Percentiles rank a stretch among this genome's conserved stretches.
These are phyloP conservation scores for Pyronema omphalodes DNA, from an alignment of 495 filamentous ascomycete genomes.

Conservation along the genomic window DNA sequence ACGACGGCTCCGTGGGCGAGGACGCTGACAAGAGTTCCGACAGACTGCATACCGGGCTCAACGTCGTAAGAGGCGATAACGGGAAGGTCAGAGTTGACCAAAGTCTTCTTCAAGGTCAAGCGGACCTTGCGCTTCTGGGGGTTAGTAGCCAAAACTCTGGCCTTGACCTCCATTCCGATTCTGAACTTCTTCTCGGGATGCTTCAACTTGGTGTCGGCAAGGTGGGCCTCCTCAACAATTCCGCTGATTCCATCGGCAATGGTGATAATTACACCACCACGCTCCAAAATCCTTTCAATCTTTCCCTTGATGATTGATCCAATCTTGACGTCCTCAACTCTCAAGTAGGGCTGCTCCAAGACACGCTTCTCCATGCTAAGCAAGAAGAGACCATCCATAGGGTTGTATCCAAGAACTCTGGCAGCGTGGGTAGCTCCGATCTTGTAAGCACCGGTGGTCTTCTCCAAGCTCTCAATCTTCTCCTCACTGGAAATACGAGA, in stretches of 20 bases:
- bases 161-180: constrained; percentile 66
- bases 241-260: constrained; percentile 73
- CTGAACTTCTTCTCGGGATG: constrained; percentile 92
- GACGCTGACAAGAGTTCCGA: constrained; percentile 69
- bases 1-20: constrained; percentile 64
- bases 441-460: constrained; percentile 58
- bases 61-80: constrained; percentile 58
- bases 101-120: constrained; percentile 83
- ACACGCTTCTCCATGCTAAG: constrained; percentile 63
- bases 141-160: constrained; percentile 59
- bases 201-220: constrained; percentile 71
- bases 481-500: constrained; percentile 63
- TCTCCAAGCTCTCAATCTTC: constrained; percentile 61
- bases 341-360: constrained; percentile 72
- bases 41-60: constrained; percentile 53
- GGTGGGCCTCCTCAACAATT: constrained; percentile 68
- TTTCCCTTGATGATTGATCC: constrained; percentile 69
- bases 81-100: constrained; percentile 67
- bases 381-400: constrained; percentile 70
- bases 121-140: constrained; percentile 56
- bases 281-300: constrained; percentile 50
- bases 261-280: constrained; percentile 57
- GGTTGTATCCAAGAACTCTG: constrained; percentile 68
- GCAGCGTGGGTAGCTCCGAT: constrained; percentile 58
- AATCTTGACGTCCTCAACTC: constrained; percentile 69